Evolutionary conservation across 2,329 filamentous ascomycete species (phyloP).

Genomic region (Colletotrichum costaricense): DNA sequence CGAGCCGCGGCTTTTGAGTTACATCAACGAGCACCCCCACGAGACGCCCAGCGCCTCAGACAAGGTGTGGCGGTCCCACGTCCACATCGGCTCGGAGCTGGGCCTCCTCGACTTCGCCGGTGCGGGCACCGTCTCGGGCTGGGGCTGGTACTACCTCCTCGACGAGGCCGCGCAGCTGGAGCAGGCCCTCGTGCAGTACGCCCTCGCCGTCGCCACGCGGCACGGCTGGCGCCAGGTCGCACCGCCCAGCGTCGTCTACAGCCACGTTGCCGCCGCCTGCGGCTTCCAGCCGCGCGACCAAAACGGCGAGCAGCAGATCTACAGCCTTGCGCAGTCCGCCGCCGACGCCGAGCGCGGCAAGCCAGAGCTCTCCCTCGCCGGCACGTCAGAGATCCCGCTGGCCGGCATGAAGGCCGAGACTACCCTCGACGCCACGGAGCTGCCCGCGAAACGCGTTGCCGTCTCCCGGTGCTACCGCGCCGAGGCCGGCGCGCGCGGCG

Average conservation of each 20-base stretch:
- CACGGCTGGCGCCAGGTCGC: slow-evolving; percentile 84
- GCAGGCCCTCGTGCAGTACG: slow-evolving; percentile 90
- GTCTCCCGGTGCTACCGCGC: slow-evolving; percentile 95
- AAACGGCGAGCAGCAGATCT: slow-evolving; percentile 92
- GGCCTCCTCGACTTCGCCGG: slow-evolving; percentile 89
- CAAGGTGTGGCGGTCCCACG: slow-evolving; percentile 77
- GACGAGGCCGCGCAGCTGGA: slow-evolving; percentile 94
- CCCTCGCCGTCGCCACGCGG: slow-evolving; percentile 77
- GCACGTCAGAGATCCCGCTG: slow-evolving; percentile 94
- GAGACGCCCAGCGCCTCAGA: slow-evolving; percentile 46
- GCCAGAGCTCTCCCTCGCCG: slow-evolving; percentile 81
- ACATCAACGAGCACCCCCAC: slow-evolving; percentile 79
- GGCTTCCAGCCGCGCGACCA: slow-evolving; percentile 95
- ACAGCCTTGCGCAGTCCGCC: slow-evolving; percentile 76
- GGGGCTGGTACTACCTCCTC: slow-evolving; percentile 98
- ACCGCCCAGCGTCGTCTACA: slow-evolving; percentile 91
- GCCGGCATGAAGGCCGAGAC: slow-evolving; percentile 88
- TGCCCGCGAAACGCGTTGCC: slow-evolving; percentile 85
- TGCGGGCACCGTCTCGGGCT: slow-evolving; percentile 85
- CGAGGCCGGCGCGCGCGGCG: slow-evolving; percentile 90
- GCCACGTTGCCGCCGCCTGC: slow-evolving; percentile 88
- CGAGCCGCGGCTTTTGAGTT: slow-evolving; percentile 74
- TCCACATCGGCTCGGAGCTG: slow-evolving; percentile 87
- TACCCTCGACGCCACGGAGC: slow-evolving; percentile 70
- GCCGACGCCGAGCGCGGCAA: slow-evolving; percentile 71